These are phyloP conservation scores for Peniophora sp. DNA, from an alignment of 1,284 basidiomycete species.

Conservation along the genomic window DNA sequence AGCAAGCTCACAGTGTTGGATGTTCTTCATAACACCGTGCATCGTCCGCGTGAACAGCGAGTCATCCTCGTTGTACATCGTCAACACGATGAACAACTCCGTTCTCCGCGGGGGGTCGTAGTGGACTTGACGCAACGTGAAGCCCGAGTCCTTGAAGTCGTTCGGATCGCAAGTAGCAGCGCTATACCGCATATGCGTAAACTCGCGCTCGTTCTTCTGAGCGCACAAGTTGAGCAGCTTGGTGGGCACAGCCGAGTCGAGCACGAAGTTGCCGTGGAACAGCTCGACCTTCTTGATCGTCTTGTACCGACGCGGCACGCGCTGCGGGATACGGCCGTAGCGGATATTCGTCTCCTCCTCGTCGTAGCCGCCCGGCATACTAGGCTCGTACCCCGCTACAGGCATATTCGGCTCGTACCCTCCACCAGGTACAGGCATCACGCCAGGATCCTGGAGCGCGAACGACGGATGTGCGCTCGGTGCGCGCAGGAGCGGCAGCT, in stretches of 20 bases:
- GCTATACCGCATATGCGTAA: slow-evolving; percentile 90
- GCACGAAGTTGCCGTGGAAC: slow-evolving; percentile 88
- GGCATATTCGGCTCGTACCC: slow-evolving; percentile 17
- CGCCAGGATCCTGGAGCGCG: slow-evolving; percentile 6
- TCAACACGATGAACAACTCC: slow-evolving; percentile 78
- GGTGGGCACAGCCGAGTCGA: slow-evolving; percentile 80
- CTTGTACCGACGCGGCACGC: slow-evolving; percentile 81
- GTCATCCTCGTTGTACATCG: slow-evolving; percentile 79
- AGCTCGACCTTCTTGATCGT: slow-evolving; percentile 67
- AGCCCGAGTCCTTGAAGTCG: slow-evolving; percentile 73
- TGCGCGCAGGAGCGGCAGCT: slow-evolving; percentile 52
- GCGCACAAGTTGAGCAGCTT: slow-evolving; percentile 79
- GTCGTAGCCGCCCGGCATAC: slow-evolving; percentile 18
- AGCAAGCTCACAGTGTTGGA: slow-evolving; percentile 40
- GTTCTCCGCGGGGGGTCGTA: slow-evolving; percentile 80
- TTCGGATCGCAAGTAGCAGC: slow-evolving; percentile 93
- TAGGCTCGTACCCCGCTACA: slow-evolving; percentile 32
- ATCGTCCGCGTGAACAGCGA: slow-evolving; percentile 78
- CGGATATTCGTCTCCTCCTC: slow-evolving; percentile 49
- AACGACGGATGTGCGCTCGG: slow-evolving; percentile 12
- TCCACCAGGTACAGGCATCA: slow-evolving; percentile 17
- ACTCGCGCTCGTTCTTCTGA: slow-evolving; percentile 76
- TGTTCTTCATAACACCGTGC: slow-evolving; percentile 89
- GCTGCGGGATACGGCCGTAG: slow-evolving; percentile 82
- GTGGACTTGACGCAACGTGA: slow-evolving; percentile 73